Percentiles rank a stretch among this genome's conserved stretches.
These are phyloP conservation scores for Phtheirospermum japonicum DNA, from an alignment of 257 asterid species.

Conservation along the genomic window DNA sequence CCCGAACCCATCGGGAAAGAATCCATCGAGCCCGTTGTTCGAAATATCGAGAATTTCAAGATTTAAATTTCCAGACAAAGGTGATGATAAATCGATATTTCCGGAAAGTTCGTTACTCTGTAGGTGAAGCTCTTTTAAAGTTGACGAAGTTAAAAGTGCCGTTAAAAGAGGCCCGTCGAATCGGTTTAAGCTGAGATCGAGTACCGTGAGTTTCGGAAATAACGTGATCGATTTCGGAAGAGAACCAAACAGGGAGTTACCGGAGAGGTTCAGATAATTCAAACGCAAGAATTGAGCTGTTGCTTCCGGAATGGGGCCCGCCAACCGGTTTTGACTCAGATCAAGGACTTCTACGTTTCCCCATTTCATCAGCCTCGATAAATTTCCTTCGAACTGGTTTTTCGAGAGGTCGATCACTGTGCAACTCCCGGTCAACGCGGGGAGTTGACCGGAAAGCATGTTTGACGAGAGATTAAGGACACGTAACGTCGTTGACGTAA, in stretches of 20 bases:
- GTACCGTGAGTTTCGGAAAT: constrained; percentile 7
- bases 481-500: not conserved
- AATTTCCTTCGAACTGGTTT: constrained; percentile 8
- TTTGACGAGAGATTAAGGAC: constrained; percentile 1
- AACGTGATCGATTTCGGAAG: not conserved
- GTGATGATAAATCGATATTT: not conserved
- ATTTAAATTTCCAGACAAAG: not conserved
- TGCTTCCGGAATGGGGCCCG: not conserved
- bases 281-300: constrained; percentile 3
- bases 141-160: not conserved
- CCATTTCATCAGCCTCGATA: not conserved
- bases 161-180: not conserved
- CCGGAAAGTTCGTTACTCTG: not conserved
- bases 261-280: not conserved
- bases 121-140: not conserved
- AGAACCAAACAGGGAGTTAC: not conserved
- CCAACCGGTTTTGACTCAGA: not conserved
- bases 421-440: not conserved
- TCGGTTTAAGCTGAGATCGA: not conserved
- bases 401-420: constrained; percentile 2
- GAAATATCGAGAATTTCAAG: constrained; percentile 4
- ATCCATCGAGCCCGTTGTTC: not conserved
- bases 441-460: not conserved
- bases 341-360: not conserved
- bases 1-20: not conserved